These are phyloP conservation scores for Domatiomyces catenatus DNA, from an alignment of 2,329 filamentous ascomycete genomes.

Conservation along the genomic window DNA sequence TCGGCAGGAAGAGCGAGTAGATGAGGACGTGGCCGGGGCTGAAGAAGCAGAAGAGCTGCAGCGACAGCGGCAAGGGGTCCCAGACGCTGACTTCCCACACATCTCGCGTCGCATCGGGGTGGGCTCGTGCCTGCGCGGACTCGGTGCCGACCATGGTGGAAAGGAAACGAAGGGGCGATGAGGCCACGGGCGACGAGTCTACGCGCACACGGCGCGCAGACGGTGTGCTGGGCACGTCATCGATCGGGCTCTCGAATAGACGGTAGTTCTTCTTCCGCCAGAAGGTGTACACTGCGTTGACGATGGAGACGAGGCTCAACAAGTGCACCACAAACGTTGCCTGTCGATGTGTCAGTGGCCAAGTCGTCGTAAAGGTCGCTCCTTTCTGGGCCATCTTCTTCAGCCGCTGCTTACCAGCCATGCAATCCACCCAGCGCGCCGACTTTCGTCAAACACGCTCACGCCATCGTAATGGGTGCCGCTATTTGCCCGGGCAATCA, in stretches of 20 bases:
- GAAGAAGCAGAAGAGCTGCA: conserved; percentile 77
- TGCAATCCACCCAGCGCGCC: conserved; percentile 47
- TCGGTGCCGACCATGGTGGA: conserved; percentile 51
- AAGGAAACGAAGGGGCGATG: conserved; percentile 65
- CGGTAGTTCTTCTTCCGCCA: conserved; percentile 72
- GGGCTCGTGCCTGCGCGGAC: conserved; percentile 65
- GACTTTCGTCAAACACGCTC: conserved; percentile 70
- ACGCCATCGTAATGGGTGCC: conserved; percentile 42
- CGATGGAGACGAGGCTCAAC: conserved; percentile 49
- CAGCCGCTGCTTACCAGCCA: conserved; percentile 40
- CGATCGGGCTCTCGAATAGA: conserved; percentile 75
- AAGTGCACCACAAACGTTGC: conserved; percentile 55
- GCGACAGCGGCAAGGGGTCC: conserved; percentile 74
- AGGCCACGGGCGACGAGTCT: conserved; percentile 61
- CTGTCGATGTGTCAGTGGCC: conserved; percentile 28
- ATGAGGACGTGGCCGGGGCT: conserved; percentile 85
- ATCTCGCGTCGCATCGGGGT: conserved; percentile 66
- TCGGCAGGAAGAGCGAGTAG: conserved; percentile 76
- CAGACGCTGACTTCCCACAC: conserved; percentile 92
- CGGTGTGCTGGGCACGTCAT: conserved; percentile 59
- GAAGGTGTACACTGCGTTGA: conserved; percentile 72
- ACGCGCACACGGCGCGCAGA: conserved; percentile 81
- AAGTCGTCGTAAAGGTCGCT: not conserved
- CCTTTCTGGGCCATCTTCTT: not conserved
- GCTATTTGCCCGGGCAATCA: conserved; percentile 69